These are phyloP conservation scores for Ananas comosus DNA, from an alignment of 176 grass and related monocot species.

Conservation along the genomic window DNA sequence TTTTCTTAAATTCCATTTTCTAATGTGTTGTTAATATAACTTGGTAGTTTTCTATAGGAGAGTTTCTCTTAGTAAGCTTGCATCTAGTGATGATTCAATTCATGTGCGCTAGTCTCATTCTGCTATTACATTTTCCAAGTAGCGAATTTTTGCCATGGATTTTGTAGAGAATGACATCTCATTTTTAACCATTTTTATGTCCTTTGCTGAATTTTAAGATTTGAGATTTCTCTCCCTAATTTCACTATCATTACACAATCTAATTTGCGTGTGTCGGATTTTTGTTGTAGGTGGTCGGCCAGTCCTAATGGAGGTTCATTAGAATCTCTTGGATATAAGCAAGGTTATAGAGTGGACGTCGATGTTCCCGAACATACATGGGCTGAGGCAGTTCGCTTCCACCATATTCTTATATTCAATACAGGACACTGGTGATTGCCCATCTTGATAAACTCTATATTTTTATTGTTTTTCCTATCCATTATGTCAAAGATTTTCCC, in stretches of 20 bases:
- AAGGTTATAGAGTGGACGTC: slow-evolving; percentile 82
- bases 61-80: background rate
- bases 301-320: slow-evolving; percentile 43
- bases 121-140: background rate
- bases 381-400: slow-evolving; percentile 58
- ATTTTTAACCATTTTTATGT: too few species aligned
- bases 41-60: background rate
- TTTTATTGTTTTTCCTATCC: background rate
- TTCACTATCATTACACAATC: too few species aligned
- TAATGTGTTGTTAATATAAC: background rate
- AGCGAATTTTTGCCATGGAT: background rate
- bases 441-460: slow-evolving; percentile 1
- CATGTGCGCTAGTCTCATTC: background rate
- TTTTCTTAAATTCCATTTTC: background rate
- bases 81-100: background rate
- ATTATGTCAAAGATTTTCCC: background rate
- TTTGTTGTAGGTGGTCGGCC: slow-evolving; percentile 59
- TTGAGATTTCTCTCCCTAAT: too few species aligned
- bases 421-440: slow-evolving; percentile 72
- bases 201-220: too few species aligned
- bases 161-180: background rate
- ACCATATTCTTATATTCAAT: slow-evolving; percentile 93
- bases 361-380: slow-evolving; percentile 85
- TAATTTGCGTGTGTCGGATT: background rate
- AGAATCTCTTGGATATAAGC: slow-evolving; percentile 83